Conservation (phyloP, 805 yeast genomes). For the Spathaspora sp. region DNA sequence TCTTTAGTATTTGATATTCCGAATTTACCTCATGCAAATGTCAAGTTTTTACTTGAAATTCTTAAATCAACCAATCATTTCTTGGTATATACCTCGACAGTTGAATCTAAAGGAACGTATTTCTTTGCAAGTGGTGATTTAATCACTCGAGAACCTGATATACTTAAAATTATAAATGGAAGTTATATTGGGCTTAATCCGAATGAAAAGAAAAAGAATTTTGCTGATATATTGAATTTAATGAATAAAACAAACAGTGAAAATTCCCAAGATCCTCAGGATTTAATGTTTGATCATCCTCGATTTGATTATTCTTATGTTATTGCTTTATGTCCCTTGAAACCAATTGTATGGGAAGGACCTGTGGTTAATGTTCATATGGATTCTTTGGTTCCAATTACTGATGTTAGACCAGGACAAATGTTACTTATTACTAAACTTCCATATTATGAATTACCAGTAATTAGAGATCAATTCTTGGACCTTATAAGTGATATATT, state of each 20-base stretch:
- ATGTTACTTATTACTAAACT: slow-evolving; percentile 68
- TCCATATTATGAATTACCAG: slow-evolving; percentile 52
- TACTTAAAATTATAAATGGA: slow-evolving; percentile 36
- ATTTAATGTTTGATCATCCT: slow-evolving; percentile 8
- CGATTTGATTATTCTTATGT: slow-evolving; percentile 51
- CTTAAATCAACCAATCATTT: slow-evolving; percentile 69
- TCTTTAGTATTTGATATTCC: slow-evolving; percentile 58
- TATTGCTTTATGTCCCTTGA: slow-evolving; percentile 70
- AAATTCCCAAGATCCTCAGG: too few relatives aligned
- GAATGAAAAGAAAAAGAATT: slow-evolving; percentile 19
- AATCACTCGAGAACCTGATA: slow-evolving; percentile 35
- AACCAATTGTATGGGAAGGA: slow-evolving; percentile 92
- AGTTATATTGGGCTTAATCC: slow-evolving; percentile 36
- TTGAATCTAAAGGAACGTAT: slow-evolving; percentile 74
- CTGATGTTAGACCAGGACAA: slow-evolving; percentile 65
- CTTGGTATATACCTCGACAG: slow-evolving; percentile 66
- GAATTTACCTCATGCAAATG: slow-evolving; percentile 39
- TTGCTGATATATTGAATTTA: slow-evolving; percentile 22
- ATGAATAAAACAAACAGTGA: slow-evolving; percentile 14
- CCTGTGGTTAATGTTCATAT: slow-evolving; percentile 55
- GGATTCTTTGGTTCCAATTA: slow-evolving; percentile 39
- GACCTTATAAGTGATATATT: slow-evolving; percentile 55
- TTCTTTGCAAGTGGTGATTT: slow-evolving; percentile 70
- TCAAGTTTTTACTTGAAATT: slow-evolving; percentile 51
- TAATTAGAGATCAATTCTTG: slow-evolving; percentile 53